Evolutionary conservation across 306 rosid species (phyloP).

Genomic region (Senna siamea): DNA sequence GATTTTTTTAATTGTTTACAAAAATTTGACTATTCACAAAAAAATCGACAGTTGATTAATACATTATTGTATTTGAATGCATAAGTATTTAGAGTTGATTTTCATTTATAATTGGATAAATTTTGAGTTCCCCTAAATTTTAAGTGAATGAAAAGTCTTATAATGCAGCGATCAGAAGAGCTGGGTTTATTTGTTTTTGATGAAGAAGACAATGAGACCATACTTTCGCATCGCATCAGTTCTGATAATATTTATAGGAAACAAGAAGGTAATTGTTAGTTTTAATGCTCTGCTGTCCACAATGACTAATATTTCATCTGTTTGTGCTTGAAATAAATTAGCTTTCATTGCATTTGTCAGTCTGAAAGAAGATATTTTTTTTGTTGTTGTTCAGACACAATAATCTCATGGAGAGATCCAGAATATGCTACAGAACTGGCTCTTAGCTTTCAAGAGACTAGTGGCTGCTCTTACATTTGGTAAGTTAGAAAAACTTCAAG

Average conservation of each 20-base stretch:
- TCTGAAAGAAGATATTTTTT: conserved; percentile 28
- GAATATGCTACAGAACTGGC: conserved; percentile 92
- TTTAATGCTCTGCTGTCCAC: conserved; percentile 21
- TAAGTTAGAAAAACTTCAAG: conserved; percentile 53
- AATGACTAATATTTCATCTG: conserved; percentile 7
- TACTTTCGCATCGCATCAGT: conserved; percentile 84
- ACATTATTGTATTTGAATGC: conserved; percentile 22
- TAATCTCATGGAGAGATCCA: conserved; percentile 97
- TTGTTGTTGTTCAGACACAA: conserved; percentile 66
- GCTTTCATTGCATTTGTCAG: not conserved
- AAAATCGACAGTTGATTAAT: conserved; percentile 1
- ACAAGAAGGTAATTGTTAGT: conserved; percentile 81
- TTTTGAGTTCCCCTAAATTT: conserved; percentile 16
- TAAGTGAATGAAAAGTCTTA: conserved; percentile 34
- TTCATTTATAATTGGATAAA: conserved; percentile 10
- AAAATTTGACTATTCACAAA: conserved; percentile 1
- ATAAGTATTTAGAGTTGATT: conserved; percentile 1
- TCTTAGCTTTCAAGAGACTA: conserved; percentile 94
- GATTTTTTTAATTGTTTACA: conserved; percentile 4
- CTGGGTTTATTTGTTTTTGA: conserved; percentile 83
- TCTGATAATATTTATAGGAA: conserved; percentile 87
- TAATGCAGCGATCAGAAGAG: conserved; percentile 86
- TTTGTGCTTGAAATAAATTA: conserved; percentile 5
- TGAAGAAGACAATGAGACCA: conserved; percentile 87
- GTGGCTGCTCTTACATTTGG: conserved; percentile 93